A percentile compares a stretch with the other conserved stretches of the same genome.
Evolutionary conservation across 163 green algal species (phyloP).

Genomic region (Chlorella variabilis): DNA sequence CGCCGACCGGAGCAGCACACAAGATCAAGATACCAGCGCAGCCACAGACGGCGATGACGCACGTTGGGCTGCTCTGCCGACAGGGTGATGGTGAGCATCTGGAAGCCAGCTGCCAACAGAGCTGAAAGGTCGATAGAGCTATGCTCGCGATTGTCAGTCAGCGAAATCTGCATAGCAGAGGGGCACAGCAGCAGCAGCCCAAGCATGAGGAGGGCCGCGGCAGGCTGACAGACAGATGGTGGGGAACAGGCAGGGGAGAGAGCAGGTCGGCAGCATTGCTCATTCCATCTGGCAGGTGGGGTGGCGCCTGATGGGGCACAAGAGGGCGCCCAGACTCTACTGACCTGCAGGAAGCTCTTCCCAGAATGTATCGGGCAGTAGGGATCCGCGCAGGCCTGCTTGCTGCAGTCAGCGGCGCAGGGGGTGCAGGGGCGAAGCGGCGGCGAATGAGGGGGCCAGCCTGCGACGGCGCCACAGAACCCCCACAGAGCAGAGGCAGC

Average conservation of each 20-base stretch:
- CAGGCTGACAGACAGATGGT: no score
- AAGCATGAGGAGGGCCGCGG: not conserved
- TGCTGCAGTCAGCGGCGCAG: not conserved
- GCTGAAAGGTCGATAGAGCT: not conserved
- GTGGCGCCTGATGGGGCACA: no score
- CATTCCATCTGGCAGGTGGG: no score
- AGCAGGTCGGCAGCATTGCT: no score
- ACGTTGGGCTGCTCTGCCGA: not conserved
- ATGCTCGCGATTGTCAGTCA: conserved; percentile 11
- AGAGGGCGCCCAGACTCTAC: no score
- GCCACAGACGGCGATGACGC: no score
- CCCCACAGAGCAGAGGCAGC: not conserved
- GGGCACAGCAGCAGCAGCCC: not conserved
- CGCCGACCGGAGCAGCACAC: not conserved
- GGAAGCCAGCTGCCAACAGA: conserved; percentile 8
- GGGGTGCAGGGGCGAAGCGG: not conserved
- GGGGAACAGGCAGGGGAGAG: no score
- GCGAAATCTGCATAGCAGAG: conserved; percentile 7
- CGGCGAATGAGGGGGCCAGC: not conserved
- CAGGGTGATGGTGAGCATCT: conserved; percentile 26
- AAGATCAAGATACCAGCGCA: not conserved
- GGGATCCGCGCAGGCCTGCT: conserved; percentile 30
- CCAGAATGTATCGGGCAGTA: conserved; percentile 32
- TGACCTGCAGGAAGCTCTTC: conserved; percentile 32
- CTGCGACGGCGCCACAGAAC: no score